phyloP scores from a whole-genome alignment of 1,139 yeast species.

The Sugiyamaella pinicola region DNA sequence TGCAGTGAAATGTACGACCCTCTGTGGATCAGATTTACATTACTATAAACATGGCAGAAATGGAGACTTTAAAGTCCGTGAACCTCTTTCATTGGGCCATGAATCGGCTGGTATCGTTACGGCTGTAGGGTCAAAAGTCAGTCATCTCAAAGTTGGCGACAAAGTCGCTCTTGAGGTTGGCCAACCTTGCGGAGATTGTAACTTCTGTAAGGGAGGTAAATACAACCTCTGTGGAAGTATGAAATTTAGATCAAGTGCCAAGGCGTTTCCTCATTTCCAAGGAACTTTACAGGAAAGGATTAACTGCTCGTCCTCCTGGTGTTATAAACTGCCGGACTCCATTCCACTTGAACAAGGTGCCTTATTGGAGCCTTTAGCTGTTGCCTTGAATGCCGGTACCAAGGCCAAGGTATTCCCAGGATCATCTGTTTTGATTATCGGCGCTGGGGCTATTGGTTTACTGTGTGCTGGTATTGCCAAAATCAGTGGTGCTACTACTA shows the following conservation, averaged over 20 bases:
- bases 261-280: slow-evolving; percentile 33
- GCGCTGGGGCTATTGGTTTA: slow-evolving; percentile 88
- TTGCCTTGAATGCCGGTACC: slow-evolving; percentile 77
- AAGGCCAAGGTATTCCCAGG: slow-evolving; percentile 63
- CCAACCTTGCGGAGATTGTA: slow-evolving; percentile 51
- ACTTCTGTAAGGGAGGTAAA: slow-evolving; percentile 48
- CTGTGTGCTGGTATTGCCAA: slow-evolving; percentile 72
- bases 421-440: slow-evolving; percentile 69
- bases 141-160: slow-evolving; percentile 37
- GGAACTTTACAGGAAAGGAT: slow-evolving; percentile 33
- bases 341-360: slow-evolving; percentile 82
- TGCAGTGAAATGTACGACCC: slow-evolving; percentile 47
- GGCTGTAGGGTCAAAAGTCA: slow-evolving; percentile 45
- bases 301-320: slow-evolving; percentile 61
- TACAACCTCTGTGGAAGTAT: slow-evolving; percentile 47
- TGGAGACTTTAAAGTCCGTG: slow-evolving; percentile 35
- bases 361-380: slow-evolving; percentile 77
- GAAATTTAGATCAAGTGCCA: slow-evolving; percentile 34
- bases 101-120: slow-evolving; percentile 57
- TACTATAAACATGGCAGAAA: slow-evolving; percentile 33
- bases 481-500: slow-evolving; percentile 69
- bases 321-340: slow-evolving; percentile 69
- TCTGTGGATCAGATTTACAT: slow-evolving; percentile 35
- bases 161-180: slow-evolving; percentile 42
- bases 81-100: slow-evolving; percentile 51